Evolutionary conservation across 2,329 filamentous ascomycete genomes (phyloP).

Genomic region (Pseudofabraea citricarpa): DNA sequence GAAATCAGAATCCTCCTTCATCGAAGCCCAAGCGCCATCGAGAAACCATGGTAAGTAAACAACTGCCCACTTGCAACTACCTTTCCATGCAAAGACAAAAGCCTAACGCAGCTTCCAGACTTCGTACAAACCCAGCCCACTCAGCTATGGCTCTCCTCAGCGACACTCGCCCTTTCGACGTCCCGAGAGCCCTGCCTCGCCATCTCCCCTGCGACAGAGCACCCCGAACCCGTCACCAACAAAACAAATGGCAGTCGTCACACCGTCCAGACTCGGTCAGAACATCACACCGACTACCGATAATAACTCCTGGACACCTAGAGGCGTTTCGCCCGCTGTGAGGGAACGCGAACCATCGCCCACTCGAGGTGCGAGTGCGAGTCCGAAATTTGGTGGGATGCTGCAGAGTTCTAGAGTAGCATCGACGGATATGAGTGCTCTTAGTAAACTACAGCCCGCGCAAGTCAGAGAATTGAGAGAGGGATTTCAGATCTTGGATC

Average conservation of each 20-base stretch:
- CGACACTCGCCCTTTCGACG: constrained; percentile 62
- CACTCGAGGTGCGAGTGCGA: constrained; percentile 21
- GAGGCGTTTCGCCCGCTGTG: constrained; percentile 26
- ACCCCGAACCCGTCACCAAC: constrained; percentile 55
- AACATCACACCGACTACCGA: constrained; percentile 33
- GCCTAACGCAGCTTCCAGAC: constrained; percentile 4
- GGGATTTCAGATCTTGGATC: constrained; percentile 88
- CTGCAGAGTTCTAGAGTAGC: constrained; percentile 5
- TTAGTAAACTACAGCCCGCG: constrained; percentile 71
- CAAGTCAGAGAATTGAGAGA: constrained; percentile 87
- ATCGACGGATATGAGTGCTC: constrained; percentile 37
- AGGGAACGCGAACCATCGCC: constrained; percentile 29
- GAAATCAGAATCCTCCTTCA: no score
- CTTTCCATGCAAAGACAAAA: no score
- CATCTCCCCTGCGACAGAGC: constrained; percentile 59
- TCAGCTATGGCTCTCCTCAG: constrained; percentile 64
- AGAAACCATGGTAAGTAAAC: neutral
- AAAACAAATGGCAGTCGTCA: constrained; percentile 30
- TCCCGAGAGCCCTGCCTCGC: constrained; percentile 59
- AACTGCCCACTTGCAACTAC: neutral
- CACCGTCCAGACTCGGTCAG: constrained; percentile 37
- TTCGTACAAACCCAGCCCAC: constrained; percentile 65
- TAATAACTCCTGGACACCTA: constrained; percentile 22
- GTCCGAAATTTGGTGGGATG: constrained; percentile 24
- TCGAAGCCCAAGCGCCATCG: no score